Percentiles rank a stretch among this genome's conserved stretches.
Evolutionary conservation across 768 basidiomycete species (phyloP).

Genomic region (Clitopilus hobsonii): DNA sequence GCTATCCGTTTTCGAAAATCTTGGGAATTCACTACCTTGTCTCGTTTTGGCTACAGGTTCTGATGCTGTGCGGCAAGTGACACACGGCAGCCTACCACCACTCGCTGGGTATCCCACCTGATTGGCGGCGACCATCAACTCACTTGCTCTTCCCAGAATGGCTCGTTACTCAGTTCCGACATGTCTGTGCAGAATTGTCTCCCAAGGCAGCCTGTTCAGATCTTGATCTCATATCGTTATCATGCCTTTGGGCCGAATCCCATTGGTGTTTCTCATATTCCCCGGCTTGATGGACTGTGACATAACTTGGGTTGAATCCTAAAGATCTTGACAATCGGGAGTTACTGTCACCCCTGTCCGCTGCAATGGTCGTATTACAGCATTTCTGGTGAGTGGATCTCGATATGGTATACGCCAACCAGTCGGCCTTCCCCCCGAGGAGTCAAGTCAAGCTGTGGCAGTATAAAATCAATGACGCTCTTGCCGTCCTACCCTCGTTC

Average conservation of each 20-base stretch:
- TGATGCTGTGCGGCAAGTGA: neutral
- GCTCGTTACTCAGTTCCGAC: neutral
- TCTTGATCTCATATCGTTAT: neutral
- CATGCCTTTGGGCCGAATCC: neutral
- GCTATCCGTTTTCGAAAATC: neutral
- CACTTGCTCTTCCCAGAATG: neutral
- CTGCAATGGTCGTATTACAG: neutral
- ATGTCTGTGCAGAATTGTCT: neutral
- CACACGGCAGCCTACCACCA: neutral
- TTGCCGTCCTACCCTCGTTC: neutral
- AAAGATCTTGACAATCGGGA: neutral
- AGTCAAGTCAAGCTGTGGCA: neutral
- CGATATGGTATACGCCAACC: neutral
- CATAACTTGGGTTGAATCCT: neutral
- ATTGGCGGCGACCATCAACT: neutral
- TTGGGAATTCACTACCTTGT: neutral
- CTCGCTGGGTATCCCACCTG: neutral
- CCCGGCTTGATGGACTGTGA: neutral
- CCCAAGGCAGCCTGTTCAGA: neutral
- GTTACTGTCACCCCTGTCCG: neutral
- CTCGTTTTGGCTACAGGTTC: neutral
- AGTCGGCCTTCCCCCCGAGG: slow-evolving; percentile 1
- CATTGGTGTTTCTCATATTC: neutral
- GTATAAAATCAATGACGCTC: slow-evolving; percentile 1
- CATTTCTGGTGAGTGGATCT: neutral